A percentile compares a stretch with the other conserved stretches of the same genome.
phyloP scores from a whole-genome alignment of 2,329 filamentous ascomycete genomes.

The Sphaerulina vaccinii region DNA sequence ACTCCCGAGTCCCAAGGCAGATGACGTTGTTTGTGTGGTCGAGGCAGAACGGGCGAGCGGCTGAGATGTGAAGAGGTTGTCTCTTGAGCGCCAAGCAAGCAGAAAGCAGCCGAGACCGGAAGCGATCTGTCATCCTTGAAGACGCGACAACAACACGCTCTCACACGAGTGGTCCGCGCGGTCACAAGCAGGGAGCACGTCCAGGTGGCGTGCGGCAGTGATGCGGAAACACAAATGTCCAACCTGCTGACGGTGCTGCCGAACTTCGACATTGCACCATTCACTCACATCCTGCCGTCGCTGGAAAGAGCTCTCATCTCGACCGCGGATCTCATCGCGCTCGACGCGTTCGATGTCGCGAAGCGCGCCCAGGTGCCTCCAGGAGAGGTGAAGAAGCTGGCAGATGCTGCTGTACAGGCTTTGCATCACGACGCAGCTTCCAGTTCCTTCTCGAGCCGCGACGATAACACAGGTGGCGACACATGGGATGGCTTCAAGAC shows the following conservation, averaged over 20 bases:
- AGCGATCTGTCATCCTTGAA: not conserved
- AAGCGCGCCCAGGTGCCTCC: slow-evolving; percentile 81
- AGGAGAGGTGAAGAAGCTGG: slow-evolving; percentile 73
- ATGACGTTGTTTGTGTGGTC: not conserved
- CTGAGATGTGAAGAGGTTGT: not conserved
- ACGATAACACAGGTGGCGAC: not conserved
- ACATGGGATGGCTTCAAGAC: slow-evolving; percentile 22
- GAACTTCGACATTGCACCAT: slow-evolving; percentile 69
- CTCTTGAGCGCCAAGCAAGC: not conserved
- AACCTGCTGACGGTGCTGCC: slow-evolving; percentile 84
- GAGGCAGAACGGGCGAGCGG: not conserved
- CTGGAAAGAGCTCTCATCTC: slow-evolving; percentile 77
- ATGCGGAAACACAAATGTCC: slow-evolving; percentile 60
- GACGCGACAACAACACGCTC: not conserved
- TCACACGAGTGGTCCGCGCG: no score
- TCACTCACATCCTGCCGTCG: slow-evolving; percentile 71
- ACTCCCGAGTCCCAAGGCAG: not conserved
- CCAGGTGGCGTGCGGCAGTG: slow-evolving; percentile 20
- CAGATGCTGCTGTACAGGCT: slow-evolving; percentile 66
- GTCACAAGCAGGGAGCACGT: not conserved
- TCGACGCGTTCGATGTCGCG: slow-evolving; percentile 78
- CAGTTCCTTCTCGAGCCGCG: not conserved
- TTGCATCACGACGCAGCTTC: slow-evolving; percentile 50
- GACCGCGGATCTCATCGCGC: slow-evolving; percentile 78
- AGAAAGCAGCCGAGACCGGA: not conserved